Percentiles rank a stretch among this genome's conserved stretches.
Conservation (phyloP, 176 grass and related monocot genomes). For the Metroxylon sagu region DNA sequence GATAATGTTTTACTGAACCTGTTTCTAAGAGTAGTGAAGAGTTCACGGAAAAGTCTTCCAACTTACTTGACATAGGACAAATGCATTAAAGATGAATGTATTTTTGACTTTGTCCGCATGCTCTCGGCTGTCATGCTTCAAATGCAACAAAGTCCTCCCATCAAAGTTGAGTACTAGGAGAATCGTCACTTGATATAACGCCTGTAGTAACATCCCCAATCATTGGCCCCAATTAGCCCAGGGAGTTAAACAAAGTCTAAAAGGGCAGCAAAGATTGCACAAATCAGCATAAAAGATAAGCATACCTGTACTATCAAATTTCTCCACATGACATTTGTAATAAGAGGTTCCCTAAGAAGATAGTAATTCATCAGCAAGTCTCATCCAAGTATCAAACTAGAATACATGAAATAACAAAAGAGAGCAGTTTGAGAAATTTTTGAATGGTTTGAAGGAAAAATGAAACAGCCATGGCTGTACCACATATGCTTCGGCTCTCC, state of each 20-base stretch:
- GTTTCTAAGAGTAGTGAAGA: no score
- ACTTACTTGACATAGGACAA: conserved; percentile 83
- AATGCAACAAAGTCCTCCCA: conserved; percentile 51
- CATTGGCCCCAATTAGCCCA: conserved; percentile 7
- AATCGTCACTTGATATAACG: conserved; percentile 78
- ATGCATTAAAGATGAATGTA: conserved; percentile 93
- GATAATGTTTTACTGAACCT: no score
- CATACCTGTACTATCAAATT: conserved; percentile 86
- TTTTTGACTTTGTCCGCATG: conserved; percentile 79
- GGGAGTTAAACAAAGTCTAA: conserved; percentile 1
- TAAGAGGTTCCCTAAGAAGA: conserved; percentile 62
- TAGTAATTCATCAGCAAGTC: background rate
- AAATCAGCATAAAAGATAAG: conserved; percentile 8
- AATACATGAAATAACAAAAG: conserved; percentile 7
- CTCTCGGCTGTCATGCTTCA: conserved; percentile 37
- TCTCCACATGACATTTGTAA: conserved; percentile 99
- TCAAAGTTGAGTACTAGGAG: conserved; percentile 72
- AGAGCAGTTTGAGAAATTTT: conserved; percentile 5
- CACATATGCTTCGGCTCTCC: no score
- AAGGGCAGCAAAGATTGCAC: background rate
- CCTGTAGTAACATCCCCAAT: conserved; percentile 36
- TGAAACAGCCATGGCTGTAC: no score
- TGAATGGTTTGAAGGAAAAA: no score
- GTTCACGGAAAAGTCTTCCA: background rate
- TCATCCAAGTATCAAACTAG: conserved; percentile 1